These are phyloP conservation scores for Beta lomatogona DNA, from an alignment of 179 eudicot genomes.

Conservation along the genomic window DNA sequence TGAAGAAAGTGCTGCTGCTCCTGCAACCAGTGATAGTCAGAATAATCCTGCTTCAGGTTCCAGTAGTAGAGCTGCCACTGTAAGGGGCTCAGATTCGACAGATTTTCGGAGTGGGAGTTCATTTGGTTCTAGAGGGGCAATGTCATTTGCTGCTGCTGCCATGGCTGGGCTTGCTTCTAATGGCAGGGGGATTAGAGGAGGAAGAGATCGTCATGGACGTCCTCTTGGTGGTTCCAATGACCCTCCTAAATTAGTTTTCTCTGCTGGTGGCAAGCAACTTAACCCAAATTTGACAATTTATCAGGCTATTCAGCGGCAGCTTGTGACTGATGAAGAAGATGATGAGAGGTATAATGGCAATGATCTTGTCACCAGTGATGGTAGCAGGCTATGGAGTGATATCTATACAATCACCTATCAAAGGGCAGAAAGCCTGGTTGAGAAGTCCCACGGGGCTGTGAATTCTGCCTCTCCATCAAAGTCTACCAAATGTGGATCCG, in stretches of 20 bases:
- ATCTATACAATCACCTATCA: conserved; percentile 83
- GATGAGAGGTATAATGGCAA: conserved; percentile 66
- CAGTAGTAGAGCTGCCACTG: conserved; percentile 62
- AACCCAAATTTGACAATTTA: conserved; percentile 82
- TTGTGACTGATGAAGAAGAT: conserved; percentile 85
- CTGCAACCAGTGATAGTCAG: conserved; percentile 64
- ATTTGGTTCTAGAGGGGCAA: conserved; percentile 89
- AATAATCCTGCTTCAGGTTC: conserved; percentile 68
- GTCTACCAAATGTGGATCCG: conserved; percentile 51
- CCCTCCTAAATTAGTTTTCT: conserved; percentile 70
- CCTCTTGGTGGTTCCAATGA: conserved; percentile 60
- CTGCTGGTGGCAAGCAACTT: conserved; percentile 91
- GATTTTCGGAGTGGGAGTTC: conserved; percentile 69
- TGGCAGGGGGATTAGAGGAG: conserved; percentile 76
- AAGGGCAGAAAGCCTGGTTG: conserved; percentile 66
- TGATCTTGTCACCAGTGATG: conserved; percentile 77
- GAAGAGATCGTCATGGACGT: conserved; percentile 75
- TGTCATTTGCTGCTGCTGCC: conserved; percentile 99
- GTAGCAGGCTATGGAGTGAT: conserved; percentile 88
- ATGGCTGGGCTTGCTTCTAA: conserved; percentile 97
- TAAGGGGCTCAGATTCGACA: conserved; percentile 52
- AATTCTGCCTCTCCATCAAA: conserved; percentile 50
- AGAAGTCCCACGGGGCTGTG: conserved; percentile 46
- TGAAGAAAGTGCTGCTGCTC: conserved; percentile 57
- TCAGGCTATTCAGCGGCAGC: conserved; percentile 95